Percentiles rank a stretch among this genome's conserved stretches.
Conservation (phyloP, 1,284 basidiomycete species). For the Trichosporon coremiiforme region DNA sequence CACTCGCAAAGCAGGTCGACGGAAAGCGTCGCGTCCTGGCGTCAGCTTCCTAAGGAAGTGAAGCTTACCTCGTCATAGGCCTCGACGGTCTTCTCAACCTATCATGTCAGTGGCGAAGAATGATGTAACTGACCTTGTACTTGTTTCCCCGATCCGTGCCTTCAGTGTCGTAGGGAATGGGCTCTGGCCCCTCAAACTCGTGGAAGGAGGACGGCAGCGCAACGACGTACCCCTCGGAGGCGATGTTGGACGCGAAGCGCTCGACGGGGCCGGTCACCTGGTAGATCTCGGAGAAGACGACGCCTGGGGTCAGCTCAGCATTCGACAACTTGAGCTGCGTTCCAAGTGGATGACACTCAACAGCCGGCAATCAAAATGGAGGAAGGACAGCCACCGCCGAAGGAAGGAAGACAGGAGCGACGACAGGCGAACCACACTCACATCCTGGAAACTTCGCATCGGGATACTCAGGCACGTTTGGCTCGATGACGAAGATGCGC, state of each 20-base stretch:
- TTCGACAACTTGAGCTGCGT: no score
- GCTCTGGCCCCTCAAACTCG: conserved; percentile 82
- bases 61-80: conserved; percentile 76
- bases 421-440: conserved; percentile 23
- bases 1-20: conserved; percentile 72
- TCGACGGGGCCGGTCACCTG: conserved; percentile 55
- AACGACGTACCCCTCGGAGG: conserved; percentile 67
- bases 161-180: conserved; percentile 81
- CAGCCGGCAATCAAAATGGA: no score
- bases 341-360: no score
- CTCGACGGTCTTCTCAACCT: conserved; percentile 80
- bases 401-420: not conserved
- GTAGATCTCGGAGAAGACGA: conserved; percentile 59
- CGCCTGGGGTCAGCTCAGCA: conserved; percentile 32
- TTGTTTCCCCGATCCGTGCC: conserved; percentile 88
- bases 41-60: conserved; percentile 19
- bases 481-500: conserved; percentile 62
- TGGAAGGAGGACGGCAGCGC: conserved; percentile 64
- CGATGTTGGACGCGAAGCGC: conserved; percentile 82
- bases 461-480: conserved; percentile 54
- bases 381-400: no score
- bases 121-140: conserved; percentile 66
- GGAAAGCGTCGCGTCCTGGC: conserved; percentile 72
- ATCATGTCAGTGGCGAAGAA: not conserved
- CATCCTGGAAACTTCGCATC: conserved; percentile 57